Evolutionary conservation across 176 grass and related monocot genomes (phyloP).

Genomic region (Otatea glauca): DNA sequence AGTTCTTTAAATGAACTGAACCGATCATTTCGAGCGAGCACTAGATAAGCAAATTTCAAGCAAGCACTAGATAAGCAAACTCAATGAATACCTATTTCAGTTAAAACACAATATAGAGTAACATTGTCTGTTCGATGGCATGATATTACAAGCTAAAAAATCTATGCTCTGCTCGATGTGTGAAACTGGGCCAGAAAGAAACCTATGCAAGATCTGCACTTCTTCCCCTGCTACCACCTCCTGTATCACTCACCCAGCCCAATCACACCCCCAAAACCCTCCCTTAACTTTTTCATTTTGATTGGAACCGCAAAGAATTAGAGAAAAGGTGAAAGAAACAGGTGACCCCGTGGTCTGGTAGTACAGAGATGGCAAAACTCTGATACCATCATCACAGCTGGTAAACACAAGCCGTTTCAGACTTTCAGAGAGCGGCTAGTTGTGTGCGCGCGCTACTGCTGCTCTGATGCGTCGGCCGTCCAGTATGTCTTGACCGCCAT

Average conservation of each 20-base stretch:
- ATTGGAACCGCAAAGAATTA: conserved; percentile 44
- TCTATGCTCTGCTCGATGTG: conserved; percentile 34
- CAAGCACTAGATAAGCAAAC: background rate
- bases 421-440: conserved; percentile 13
- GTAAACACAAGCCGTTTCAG: conserved; percentile 15
- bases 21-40: background rate
- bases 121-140: background rate
- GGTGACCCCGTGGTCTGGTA: background rate
- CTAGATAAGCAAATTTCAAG: background rate
- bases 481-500: conserved; percentile 87
- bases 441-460: conserved; percentile 42
- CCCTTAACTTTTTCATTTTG: background rate
- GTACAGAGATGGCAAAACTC: conserved; percentile 33
- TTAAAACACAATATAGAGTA: conserved; percentile 32
- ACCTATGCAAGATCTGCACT: conserved; percentile 16
- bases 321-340: conserved; percentile 33
- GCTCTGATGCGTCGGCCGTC: conserved; percentile 57
- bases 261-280: conserved; percentile 4
- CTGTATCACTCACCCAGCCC: conserved; percentile 22
- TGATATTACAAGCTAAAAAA: conserved; percentile 45
- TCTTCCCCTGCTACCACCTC: background rate
- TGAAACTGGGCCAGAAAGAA: conserved; percentile 19
- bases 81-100: conserved; percentile 42
- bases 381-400: conserved; percentile 9
- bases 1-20: background rate